phyloP scores from a whole-genome alignment of 2,329 filamentous ascomycete species.

The Pestalotiopsis sp. region DNA sequence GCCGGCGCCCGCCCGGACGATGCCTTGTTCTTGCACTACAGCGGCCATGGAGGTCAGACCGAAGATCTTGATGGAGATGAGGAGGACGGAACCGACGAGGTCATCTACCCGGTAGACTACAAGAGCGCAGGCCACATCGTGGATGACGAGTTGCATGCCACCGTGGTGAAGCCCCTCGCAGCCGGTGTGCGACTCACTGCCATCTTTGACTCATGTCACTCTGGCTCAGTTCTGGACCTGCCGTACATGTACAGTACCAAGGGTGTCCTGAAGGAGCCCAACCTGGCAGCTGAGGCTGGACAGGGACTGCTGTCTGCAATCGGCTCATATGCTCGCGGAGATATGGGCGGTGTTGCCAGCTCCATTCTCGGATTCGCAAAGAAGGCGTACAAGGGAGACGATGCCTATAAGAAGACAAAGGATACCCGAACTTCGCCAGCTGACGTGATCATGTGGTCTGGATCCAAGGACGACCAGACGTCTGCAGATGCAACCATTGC shows the following conservation, averaged over 20 bases:
- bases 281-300: constrained; percentile 69
- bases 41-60: constrained; percentile 77
- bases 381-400: constrained; percentile 80
- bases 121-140: constrained; percentile 79
- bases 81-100: constrained; percentile 81
- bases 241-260: constrained; percentile 73
- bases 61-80: constrained; percentile 80
- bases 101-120: constrained; percentile 85
- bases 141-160: constrained; percentile 80
- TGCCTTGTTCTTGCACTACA: constrained; percentile 67
- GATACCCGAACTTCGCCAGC: constrained; percentile 92
- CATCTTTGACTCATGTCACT: constrained; percentile 70
- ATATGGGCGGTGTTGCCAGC: constrained; percentile 80
- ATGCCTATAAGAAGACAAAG: constrained; percentile 78
- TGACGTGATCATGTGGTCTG: constrained; percentile 97
- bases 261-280: constrained; percentile 70
- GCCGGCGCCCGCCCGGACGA: constrained; percentile 73
- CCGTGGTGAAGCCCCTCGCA: constrained; percentile 64
- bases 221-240: constrained; percentile 66
- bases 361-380: constrained; percentile 85
- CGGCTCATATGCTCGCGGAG: constrained; percentile 66
- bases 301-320: constrained; percentile 64
- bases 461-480: constrained; percentile 95
- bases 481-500: constrained; percentile 93
- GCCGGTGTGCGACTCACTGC: constrained; percentile 62